Percentiles rank a stretch among this genome's conserved stretches.
Conservation (phyloP, 2,329 filamentous ascomycete genomes). For the Didymella sp. region DNA sequence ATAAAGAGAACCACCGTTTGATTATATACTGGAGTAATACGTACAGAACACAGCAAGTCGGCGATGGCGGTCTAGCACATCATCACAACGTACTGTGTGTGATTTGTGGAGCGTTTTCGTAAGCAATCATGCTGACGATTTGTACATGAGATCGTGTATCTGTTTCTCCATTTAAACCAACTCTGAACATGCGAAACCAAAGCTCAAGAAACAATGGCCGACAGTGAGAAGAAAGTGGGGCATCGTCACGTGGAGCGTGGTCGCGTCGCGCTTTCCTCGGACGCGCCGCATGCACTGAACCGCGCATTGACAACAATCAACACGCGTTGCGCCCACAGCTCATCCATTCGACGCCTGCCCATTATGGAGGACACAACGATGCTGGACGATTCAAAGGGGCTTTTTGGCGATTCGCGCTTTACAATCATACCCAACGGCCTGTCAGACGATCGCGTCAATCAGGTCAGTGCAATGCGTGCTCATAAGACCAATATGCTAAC, state of each 20-base stretch:
- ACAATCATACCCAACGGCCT: constrained; percentile 54
- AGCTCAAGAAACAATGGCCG: background rate
- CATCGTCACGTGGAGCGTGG: constrained; percentile 11
- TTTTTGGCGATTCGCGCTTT: constrained; percentile 53
- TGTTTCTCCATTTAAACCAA: too few relatives aligned
- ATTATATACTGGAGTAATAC: too few relatives aligned
- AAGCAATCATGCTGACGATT: too few relatives aligned
- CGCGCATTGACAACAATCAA: constrained; percentile 12
- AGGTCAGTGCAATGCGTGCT: constrained; percentile 40
- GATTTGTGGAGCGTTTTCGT: too few relatives aligned
- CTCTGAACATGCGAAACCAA: too few relatives aligned
- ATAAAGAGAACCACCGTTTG: too few relatives aligned
- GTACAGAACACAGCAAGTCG: too few relatives aligned
- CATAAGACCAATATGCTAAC: constrained; percentile 25
- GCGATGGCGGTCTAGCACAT: too few relatives aligned
- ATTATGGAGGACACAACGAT: constrained; percentile 46
- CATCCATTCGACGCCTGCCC: constrained; percentile 14
- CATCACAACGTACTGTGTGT: too few relatives aligned
- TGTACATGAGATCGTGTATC: too few relatives aligned
- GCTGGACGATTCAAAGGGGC: constrained; percentile 36
- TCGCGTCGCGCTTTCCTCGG: constrained; percentile 13
- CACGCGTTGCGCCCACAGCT: constrained; percentile 9
- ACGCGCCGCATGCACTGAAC: constrained; percentile 5
- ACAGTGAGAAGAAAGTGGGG: background rate
- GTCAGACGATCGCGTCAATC: constrained; percentile 32